Conservation (phyloP, 768 basidiomycete genomes). For the Leccinum subtestaceum region DNA sequence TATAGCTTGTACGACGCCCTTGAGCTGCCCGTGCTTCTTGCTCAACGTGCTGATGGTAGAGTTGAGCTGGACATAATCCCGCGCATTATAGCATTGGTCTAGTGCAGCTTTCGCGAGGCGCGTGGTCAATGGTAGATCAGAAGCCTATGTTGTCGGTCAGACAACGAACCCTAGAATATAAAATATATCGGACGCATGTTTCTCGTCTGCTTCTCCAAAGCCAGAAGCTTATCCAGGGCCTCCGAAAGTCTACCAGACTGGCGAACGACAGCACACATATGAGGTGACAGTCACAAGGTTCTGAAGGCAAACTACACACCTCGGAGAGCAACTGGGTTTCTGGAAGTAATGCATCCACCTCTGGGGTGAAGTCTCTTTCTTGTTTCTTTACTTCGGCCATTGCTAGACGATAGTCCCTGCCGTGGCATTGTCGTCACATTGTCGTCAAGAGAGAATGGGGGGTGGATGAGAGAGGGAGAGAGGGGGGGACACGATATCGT, state of each 20-base stretch:
- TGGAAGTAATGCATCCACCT: slow-evolving; percentile 74
- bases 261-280: slow-evolving; percentile 11
- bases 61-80: slow-evolving; percentile 70
- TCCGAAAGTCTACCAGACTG: slow-evolving; percentile 83
- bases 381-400: slow-evolving; percentile 85
- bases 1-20: slow-evolving; percentile 85
- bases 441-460: no score
- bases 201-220: slow-evolving; percentile 92
- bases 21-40: slow-evolving; percentile 98
- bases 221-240: slow-evolving; percentile 84
- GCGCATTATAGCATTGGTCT: slow-evolving; percentile 68
- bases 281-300: slow-evolving; percentile 3
- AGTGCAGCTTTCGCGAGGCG: slow-evolving; percentile 74
- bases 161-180: not conserved
- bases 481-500: no score
- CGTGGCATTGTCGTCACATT: no score
- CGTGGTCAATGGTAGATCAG: slow-evolving; percentile 90
- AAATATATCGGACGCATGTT: slow-evolving; percentile 57
- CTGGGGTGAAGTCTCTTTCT: slow-evolving; percentile 82
- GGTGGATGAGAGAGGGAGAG: no score
- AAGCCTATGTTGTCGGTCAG: slow-evolving; percentile 54
- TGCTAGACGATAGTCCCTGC: slow-evolving; percentile 36
- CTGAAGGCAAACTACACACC: slow-evolving; percentile 42
- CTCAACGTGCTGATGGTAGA: slow-evolving; percentile 64
- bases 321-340: slow-evolving; percentile 66